Percentiles rank a stretch among this genome's conserved stretches.
Evolutionary conservation across 495 filamentous ascomycete species (phyloP).

Genomic region (Lophiostoma macrostomum): DNA sequence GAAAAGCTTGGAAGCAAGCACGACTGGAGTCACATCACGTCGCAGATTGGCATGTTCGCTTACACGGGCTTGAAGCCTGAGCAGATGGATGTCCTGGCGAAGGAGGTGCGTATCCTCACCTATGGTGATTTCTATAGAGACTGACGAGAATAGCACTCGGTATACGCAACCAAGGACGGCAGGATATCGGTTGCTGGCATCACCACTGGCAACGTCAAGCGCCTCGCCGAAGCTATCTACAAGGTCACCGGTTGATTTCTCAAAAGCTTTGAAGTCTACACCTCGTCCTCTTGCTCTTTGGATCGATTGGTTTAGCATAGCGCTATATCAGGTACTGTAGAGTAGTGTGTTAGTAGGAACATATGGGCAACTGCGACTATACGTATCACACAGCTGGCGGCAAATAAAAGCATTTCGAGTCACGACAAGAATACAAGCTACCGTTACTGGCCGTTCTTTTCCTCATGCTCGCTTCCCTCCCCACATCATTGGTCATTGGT

Average conservation of each 20-base stretch:
- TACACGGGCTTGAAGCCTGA: conserved; percentile 91
- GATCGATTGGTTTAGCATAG: conserved; percentile 13
- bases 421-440: background rate
- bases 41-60: conserved; percentile 98
- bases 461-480: too few relatives aligned
- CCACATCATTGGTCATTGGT: too few relatives aligned
- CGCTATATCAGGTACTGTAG: conserved; percentile 28
- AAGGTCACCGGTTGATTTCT: conserved; percentile 70
- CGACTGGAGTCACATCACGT: conserved; percentile 98
- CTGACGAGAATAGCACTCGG: conserved; percentile 80
- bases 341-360: conserved; percentile 20
- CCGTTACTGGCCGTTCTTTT: background rate
- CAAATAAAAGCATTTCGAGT: too few relatives aligned
- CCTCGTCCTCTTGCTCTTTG: background rate
- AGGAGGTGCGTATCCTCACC: conserved; percentile 60
- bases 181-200: conserved; percentile 97
- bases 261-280: too few relatives aligned
- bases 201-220: conserved; percentile 86
- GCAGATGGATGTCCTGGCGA: conserved; percentile 88
- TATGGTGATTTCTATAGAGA: too few relatives aligned
- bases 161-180: conserved; percentile 96
- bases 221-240: conserved; percentile 91
- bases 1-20: conserved; percentile 92
- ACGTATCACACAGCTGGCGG: background rate
- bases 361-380: conserved; percentile 11